Base-by-base conservation (phyloP, 805 yeast genomes). In the Pichia sporocuriosa region DNA sequence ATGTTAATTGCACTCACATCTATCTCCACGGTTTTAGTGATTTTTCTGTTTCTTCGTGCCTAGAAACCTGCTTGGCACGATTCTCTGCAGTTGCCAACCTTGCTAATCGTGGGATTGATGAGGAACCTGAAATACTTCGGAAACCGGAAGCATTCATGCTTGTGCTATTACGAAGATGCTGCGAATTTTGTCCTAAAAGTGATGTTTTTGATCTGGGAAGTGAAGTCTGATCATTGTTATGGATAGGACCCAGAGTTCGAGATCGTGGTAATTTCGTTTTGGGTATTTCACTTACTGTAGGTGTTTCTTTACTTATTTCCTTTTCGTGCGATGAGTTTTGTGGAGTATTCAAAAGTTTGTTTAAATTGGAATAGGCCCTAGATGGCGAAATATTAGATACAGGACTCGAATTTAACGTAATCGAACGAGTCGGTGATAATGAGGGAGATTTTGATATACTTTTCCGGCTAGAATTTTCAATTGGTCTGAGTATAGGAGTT, bases 341-440 rank as follows among this genome's bases (percentile, higher is more conserved):
- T 16, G 43, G 27, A 19, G 43, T 22, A 1, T 23, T 36, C 20
- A 35, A 38, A 9, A 42, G 43, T 26, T 43, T 37, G 35, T 43
- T 52, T n/a, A 53, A 32, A 34, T 53, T 50, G 6, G 53, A 48
- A 32, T 37, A 43, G 9, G 50, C 52, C 22, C 46, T 48, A 2
- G 54, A 51, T 7, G 54, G 54, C 2, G 53, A 49, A 9, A 49
- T 43, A 20, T 43, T 47, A 2, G 46, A 33, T 16, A 37, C 15
- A 10, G 37, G 20, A 16, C 38, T 35, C 4, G 38, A 35, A 28
- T 35, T 34, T 17, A 11, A n/a, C n/a, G n/a, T n/a, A n/a, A n/a
- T 30, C 3, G 32, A 30, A 11, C 12, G 28, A 4, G 44, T 41
- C 22, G 51, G 50, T 9, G 50, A 48, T 5, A 42, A 30, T 13